Conservation (phyloP, 2,329 filamentous ascomycete genomes). For the Aspergillus fumigatiaffinis region DNA sequence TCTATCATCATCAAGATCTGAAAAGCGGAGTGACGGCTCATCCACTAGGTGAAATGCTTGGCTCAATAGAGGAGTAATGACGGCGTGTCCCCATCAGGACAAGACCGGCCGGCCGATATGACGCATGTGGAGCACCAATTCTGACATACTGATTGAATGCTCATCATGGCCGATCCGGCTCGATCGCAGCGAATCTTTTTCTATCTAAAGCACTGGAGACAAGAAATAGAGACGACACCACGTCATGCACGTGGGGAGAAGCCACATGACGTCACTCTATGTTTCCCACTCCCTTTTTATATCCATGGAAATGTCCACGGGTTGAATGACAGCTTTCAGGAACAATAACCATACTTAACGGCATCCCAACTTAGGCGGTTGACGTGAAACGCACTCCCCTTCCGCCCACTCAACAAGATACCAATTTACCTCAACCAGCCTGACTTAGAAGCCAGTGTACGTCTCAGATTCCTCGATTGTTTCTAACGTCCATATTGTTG, state of each 20-base stretch:
- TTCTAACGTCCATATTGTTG: neutral
- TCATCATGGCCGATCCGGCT: neutral
- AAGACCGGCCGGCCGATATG: neutral
- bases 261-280: constrained; percentile 5
- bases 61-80: neutral
- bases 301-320: neutral
- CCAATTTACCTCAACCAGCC: too few relatives aligned
- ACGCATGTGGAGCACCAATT: neutral
- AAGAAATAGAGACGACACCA: neutral
- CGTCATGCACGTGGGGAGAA: constrained; percentile 6
- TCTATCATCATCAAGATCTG: neutral
- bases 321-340: neutral
- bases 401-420: too few relatives aligned
- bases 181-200: neutral
- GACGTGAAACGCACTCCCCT: too few relatives aligned
- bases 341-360: neutral
- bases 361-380: neutral
- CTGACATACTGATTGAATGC: neutral
- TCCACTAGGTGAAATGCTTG: neutral
- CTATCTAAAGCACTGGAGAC: neutral
- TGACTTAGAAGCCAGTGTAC: neutral
- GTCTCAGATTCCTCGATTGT: neutral
- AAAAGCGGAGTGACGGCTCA: neutral
- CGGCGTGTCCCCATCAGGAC: neutral
- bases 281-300: neutral